Base-by-base conservation (phyloP, 2,329 filamentous ascomycete species). In the Cladophialophora chaetospira region DNA sequence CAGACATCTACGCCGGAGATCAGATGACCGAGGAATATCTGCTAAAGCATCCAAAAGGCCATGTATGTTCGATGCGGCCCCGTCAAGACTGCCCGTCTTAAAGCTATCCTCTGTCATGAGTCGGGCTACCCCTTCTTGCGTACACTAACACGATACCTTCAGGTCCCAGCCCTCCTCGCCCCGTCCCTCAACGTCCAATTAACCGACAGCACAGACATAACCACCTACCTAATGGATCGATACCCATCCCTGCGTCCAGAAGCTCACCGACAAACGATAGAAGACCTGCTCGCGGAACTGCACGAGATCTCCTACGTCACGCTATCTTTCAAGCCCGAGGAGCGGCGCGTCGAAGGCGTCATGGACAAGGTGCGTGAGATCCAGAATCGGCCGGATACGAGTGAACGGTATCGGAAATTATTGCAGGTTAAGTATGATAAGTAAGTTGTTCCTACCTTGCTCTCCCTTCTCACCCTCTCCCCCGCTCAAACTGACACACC, bases 1-100 rank as follows among this genome's bases (percentile, higher is more conserved):
- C 54, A n/a, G 50, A 58, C 31, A 58, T 58, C 26, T 58, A 54
- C 29, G 36, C 29, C 21, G 42, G 49, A 11, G 55, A 58, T 11
- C 55, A 58, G 15, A 49, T 42, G 26, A n/a, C 8, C 8, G 55
- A 58, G 50, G 17, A 21, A n/a, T 58, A 53, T 29, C 21, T 58
- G 26, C 31, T 54, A 35, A 58, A 49, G 17, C 53, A 54, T 40
- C 42, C 36, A 2, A 49, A 54, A 15, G 55, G 55, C 17, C 44
- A 45, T 25, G 55, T 58, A 53, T n/a, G 54, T 49, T 3, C 13
- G 3, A 2, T 3, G 29, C 29, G n/a, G n/a, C n/a, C n/a, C n/a
- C n/a, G n/a, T n/a, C n/a, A n/a, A n/a, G n/a, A n/a, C n/a, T n/a
- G n/a, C n/a, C n/a, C n/a, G n/a, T n/a, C 29, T 33, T 13, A 33